Percentiles rank a stretch among this genome's conserved stretches.
Conservation (phyloP, 768 basidiomycete genomes). For the Suillus weaverae region DNA sequence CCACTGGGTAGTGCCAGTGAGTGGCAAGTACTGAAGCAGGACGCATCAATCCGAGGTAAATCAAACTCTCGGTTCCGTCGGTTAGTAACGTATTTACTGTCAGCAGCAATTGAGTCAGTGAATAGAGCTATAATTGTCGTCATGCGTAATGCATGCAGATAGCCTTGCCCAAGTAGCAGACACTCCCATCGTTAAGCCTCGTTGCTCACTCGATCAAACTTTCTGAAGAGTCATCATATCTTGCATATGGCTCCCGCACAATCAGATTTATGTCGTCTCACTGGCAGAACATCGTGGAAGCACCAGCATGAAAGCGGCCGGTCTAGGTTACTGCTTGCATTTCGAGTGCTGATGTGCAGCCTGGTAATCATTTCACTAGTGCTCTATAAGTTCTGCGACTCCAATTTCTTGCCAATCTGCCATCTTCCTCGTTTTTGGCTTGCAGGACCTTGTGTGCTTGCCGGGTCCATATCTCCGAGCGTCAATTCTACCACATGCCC, state of each 20-base stretch:
- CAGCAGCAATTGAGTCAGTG: too few species aligned
- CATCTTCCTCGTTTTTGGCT: background rate
- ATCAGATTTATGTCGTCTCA: background rate
- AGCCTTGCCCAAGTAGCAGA: background rate
- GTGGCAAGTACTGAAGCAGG: too few species aligned
- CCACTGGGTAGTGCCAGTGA: too few species aligned
- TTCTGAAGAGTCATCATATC: background rate
- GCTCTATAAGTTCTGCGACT: background rate
- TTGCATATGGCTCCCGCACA: background rate
- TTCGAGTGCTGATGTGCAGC: background rate
- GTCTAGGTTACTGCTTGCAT: background rate
- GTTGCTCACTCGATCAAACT: background rate
- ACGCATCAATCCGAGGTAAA: too few species aligned
- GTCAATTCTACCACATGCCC: constrained; percentile 25
- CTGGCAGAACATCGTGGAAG: background rate
- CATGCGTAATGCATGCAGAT: background rate
- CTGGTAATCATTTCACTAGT: background rate
- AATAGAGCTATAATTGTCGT: background rate
- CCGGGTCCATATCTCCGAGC: background rate
- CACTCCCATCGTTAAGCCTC: background rate
- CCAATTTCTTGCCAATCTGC: background rate
- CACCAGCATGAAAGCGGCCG: background rate
- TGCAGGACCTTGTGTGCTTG: background rate
- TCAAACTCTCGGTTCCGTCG: too few species aligned
- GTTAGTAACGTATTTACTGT: too few species aligned